These are phyloP conservation scores for Pichia sp. DNA, from an alignment of 1,139 yeast species.

Conservation along the genomic window DNA sequence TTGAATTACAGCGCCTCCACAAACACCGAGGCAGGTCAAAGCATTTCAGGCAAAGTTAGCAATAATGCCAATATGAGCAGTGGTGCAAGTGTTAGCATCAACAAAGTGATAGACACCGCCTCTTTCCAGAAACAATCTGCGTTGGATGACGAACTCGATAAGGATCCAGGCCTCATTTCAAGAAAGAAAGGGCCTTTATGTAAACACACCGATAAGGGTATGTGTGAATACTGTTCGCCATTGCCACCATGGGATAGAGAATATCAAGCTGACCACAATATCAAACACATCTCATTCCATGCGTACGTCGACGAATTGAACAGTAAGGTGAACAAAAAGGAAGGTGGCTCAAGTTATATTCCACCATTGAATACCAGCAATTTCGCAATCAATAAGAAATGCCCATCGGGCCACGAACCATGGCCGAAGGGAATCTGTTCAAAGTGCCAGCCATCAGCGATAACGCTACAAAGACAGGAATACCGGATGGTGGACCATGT, in stretches of 20 bases:
- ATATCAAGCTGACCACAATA: slow-evolving; percentile 71
- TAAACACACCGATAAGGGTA: slow-evolving; percentile 88
- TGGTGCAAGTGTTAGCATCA: slow-evolving; percentile 18
- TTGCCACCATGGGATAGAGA: slow-evolving; percentile 91
- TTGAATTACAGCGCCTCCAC: slow-evolving; percentile 43
- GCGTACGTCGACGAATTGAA: slow-evolving; percentile 75
- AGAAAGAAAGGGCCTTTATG: slow-evolving; percentile 67
- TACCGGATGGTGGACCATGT: slow-evolving; percentile 98
- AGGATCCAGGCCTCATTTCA: slow-evolving; percentile 67
- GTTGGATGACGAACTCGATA: slow-evolving; percentile 69
- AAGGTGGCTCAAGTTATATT: slow-evolving; percentile 66
- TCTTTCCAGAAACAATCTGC: slow-evolving; percentile 38
- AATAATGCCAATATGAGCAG: too few relatives aligned
- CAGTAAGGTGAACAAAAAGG: slow-evolving; percentile 63
- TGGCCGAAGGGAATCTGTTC: slow-evolving; percentile 96
- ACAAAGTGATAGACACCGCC: slow-evolving; percentile 5
- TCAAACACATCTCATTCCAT: slow-evolving; percentile 89
- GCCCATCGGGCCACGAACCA: slow-evolving; percentile 83
- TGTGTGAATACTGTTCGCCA: slow-evolving; percentile 98
- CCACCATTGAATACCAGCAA: slow-evolving; percentile 78
- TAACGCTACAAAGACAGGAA: slow-evolving; percentile 84
- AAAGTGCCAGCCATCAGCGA: slow-evolving; percentile 96
- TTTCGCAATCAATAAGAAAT: slow-evolving; percentile 59
- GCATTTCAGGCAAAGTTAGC: slow-evolving; percentile 18
- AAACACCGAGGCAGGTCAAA: slow-evolving; percentile 11